Evolutionary conservation across 2,329 filamentous ascomycete genomes (phyloP), one percentile per base, ranked within the genome.

Genomic region (Madurella fahalii): DNA sequence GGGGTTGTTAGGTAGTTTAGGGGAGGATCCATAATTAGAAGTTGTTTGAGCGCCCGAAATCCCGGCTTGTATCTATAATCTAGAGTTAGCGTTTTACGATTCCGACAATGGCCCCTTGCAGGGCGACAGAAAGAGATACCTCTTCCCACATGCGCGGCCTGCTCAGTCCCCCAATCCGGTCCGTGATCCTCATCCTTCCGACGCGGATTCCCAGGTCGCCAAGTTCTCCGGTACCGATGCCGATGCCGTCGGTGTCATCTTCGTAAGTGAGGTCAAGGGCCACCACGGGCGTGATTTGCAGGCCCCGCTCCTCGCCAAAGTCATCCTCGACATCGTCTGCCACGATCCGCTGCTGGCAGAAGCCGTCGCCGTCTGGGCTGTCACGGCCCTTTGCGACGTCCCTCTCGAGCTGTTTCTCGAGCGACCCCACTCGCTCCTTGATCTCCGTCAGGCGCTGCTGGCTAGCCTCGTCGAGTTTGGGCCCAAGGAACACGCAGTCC

Each of bases 351-450:
- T 72, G 69, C 57, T 70, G 68, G 53, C 65, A 47, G 20, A 53
- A 54, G 16, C 56, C 55, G 8, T 56, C 12, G 17, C 25, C 30
- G 45, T 37, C 7, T 9, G 43, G 37, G 17, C 45, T 18, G 5
- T 12, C 39, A 25, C 52, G 51, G 16, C 71, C 74, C 52, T 78
- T 77, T 15, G 81, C 83, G 31, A 87, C 80, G 67, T 89, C 85
- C 42, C 83, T 74, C 68, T 90, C 87, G 5, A 90, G 75, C 52
- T 84, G 81, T 50, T 83, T 77, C 70, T 90, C 87, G 16, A 90
- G 71, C 9, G 81, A 82, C 25, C 86, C 86, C 69, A 90, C 87
- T 69, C 86, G 86, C 68, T 91, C 87, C 71, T 91, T 91, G 68
- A 91, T 85, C 64, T 90, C 85, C 4, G 85, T 86, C 51, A 91